phyloP scores from a whole-genome alignment of 495 filamentous ascomycete species.

The Neurospora africana region DNA sequence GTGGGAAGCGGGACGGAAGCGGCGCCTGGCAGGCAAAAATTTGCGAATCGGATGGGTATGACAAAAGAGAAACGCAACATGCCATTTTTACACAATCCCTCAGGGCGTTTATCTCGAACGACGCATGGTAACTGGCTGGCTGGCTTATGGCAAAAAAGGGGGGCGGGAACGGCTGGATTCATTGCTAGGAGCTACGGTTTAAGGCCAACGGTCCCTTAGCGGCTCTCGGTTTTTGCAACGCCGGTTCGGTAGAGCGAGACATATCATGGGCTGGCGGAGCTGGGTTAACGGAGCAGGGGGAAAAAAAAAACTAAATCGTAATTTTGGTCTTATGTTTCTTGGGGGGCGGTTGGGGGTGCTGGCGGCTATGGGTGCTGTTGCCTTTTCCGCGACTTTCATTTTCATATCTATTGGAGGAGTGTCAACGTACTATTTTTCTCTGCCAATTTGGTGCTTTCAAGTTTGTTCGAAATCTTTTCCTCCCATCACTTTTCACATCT shows the following conservation, averaged over 20 bases:
- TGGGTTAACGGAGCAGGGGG: not conserved
- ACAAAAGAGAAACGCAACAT: conserved; percentile 28
- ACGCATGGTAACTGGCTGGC: conserved; percentile 25
- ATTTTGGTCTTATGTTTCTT: not conserved
- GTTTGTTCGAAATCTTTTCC: not conserved
- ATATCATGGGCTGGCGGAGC: not conserved
- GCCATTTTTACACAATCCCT: conserved; percentile 23
- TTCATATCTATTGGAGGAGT: not conserved
- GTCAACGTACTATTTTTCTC: not conserved
- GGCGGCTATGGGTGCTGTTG: not conserved
- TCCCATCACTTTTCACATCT: not conserved
- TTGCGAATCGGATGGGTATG: conserved; percentile 30
- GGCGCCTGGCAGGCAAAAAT: conserved; percentile 21
- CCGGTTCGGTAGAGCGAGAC: not conserved
- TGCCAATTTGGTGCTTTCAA: not conserved
- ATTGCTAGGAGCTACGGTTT: not conserved
- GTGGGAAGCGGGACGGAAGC: conserved; percentile 9
- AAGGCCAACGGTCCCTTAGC: not conserved
- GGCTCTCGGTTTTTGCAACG: not conserved
- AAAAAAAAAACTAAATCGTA: conserved; percentile 1
- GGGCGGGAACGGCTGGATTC: not conserved
- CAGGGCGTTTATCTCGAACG: conserved; percentile 27
- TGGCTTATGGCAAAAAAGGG: conserved; percentile 7
- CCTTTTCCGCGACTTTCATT: not conserved
- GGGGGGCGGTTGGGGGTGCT: not conserved